These are phyloP conservation scores for Tetrahymena elliotti DNA, from an alignment of 73 alveolate species.

Conservation along the genomic window DNA sequence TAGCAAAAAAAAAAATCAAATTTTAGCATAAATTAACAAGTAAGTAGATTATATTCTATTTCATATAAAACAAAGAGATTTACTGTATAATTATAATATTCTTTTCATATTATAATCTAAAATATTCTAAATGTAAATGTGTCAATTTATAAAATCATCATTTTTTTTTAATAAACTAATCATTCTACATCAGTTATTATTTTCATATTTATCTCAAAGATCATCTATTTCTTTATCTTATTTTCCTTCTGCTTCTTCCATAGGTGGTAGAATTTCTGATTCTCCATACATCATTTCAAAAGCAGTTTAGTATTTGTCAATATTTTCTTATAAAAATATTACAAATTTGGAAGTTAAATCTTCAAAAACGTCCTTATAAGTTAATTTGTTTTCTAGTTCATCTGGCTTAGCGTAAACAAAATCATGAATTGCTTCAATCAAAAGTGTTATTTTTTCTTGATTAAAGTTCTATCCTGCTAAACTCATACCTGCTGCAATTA, in stretches of 20 bases:
- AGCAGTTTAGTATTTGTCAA: not conserved
- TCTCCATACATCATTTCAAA: not conserved
- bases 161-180: too few species aligned
- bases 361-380: not conserved
- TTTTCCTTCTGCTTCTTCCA: not conserved
- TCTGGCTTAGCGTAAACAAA: not conserved
- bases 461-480: not conserved
- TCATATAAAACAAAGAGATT: too few species aligned
- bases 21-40: too few species aligned
- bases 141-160: too few species aligned
- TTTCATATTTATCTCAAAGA: not conserved
- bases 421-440: not conserved
- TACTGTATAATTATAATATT: too few species aligned
- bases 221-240: not conserved
- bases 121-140: too few species aligned
- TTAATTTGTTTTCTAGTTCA: not conserved
- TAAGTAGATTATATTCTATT: too few species aligned
- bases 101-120: too few species aligned
- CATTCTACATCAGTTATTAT: not conserved
- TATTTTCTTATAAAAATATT: not conserved
- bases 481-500: not conserved
- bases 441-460: not conserved
- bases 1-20: too few species aligned
- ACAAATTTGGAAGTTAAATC: not conserved
- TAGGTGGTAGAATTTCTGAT: not conserved